Evolutionary conservation across 164 flowering plant species (phyloP), one percentile per base, ranked within the genome.

Genomic region (Dillenia suffruticosa): DNA sequence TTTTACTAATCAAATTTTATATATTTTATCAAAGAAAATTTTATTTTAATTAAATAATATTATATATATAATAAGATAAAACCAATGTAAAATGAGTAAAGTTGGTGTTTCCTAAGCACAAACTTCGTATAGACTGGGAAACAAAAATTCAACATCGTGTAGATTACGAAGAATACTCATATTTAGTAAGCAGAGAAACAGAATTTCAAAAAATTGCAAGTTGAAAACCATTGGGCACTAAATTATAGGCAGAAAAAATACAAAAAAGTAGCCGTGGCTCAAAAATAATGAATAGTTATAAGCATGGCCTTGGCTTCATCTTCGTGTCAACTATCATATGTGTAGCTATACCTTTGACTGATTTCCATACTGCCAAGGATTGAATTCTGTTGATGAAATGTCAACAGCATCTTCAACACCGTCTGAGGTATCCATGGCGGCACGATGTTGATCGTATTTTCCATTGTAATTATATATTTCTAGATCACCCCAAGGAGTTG

Each of bases 401-500:
- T 19, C 22, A 47, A 81, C 83, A 26, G 49, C 68, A 49, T 69
- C 81, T 13, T 78, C 77, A 47, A 62, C 52, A 62, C 61, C 51
- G 26, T 74, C 79, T 9, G 86, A 74, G 62, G 64, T 72, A 70
- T 85, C 88, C 8, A 73, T 52, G 10, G 76, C 75, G 49, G 80
- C 83, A 12, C 91, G 77, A 67, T 84, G 87, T 57, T 84, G 74
- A 1, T 74, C 59, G 70, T 90, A 90, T 69, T 87, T 90, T 2
- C 88, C 88, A 67, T 90, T 90, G 77, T 68, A 90, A 43, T 68
- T 66, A 68, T 85, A 90, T 7, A 90, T 79, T 76, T 90, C 96
- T 72, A 90, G 67, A 44, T 90, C 94, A 50, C 94, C 96, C 96
- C 96, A 90, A 51, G 96, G 96, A 1, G 96, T 90, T 2, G 88